Percentiles rank a stretch among this genome's conserved stretches.
Conservation (phyloP, 2,329 filamentous ascomycete genomes). For the Colletotrichum sp. region DNA sequence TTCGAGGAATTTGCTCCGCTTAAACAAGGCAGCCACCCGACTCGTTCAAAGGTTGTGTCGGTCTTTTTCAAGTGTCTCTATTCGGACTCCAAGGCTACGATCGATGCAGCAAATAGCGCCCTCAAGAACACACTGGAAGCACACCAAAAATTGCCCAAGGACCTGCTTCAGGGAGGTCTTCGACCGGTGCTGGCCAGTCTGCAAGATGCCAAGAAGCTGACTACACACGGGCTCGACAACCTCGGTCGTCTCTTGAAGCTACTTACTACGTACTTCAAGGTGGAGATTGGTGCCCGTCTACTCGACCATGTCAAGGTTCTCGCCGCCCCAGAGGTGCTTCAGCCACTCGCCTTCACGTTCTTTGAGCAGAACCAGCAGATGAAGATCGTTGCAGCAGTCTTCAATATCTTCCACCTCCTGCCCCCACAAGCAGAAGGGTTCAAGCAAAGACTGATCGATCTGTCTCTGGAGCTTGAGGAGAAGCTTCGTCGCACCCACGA, state of each 20-base stretch:
- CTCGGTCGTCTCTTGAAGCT: slow-evolving; percentile 87
- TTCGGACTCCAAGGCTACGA: slow-evolving; percentile 88
- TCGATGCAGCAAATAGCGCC: slow-evolving; percentile 91
- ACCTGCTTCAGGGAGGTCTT: slow-evolving; percentile 90
- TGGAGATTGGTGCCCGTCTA: slow-evolving; percentile 93
- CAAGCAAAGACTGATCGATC: slow-evolving; percentile 87
- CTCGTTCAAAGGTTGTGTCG: slow-evolving; percentile 77
- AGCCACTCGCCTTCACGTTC: slow-evolving; percentile 92
- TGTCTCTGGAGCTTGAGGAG: slow-evolving; percentile 86
- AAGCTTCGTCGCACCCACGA: slow-evolving; percentile 85
- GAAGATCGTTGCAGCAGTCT: slow-evolving; percentile 92
- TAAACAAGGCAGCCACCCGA: slow-evolving; percentile 70
- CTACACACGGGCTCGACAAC: slow-evolving; percentile 87
- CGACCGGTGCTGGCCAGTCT: slow-evolving; percentile 96
- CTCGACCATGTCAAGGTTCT: slow-evolving; percentile 93
- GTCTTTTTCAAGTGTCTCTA: slow-evolving; percentile 99
- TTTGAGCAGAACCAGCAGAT: slow-evolving; percentile 92
- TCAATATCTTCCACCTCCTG: slow-evolving; percentile 97
- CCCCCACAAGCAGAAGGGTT: slow-evolving; percentile 90
- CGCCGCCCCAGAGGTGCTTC: slow-evolving; percentile 78
- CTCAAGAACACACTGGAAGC: slow-evolving; percentile 86
- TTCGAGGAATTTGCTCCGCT: slow-evolving; percentile 81
- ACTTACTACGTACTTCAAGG: slow-evolving; percentile 98
- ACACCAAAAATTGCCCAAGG: slow-evolving; percentile 91
- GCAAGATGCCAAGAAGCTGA: slow-evolving; percentile 90